These are phyloP conservation scores for Pulicaria dysenterica DNA, from an alignment of 129 eudicot genomes.

Conservation along the genomic window DNA sequence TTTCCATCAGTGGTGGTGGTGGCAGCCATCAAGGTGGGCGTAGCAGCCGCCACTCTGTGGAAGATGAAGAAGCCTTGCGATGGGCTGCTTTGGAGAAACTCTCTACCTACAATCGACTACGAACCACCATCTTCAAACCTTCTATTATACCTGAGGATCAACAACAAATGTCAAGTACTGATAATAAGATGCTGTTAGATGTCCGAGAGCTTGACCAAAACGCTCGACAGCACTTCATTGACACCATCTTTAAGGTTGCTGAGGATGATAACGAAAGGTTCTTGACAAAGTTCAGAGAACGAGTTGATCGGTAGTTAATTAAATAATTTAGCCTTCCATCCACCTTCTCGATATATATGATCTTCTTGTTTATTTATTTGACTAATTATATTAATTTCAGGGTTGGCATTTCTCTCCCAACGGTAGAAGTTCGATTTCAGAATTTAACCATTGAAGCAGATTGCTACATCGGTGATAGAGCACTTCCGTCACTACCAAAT, in stretches of 20 bases:
- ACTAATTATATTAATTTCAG: slow-evolving; percentile 33
- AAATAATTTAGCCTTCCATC: slow-evolving; percentile 20
- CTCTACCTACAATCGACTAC: slow-evolving; percentile 41
- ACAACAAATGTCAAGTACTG: slow-evolving; percentile 15
- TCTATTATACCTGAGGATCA: slow-evolving; percentile 21
- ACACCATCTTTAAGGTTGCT: slow-evolving; percentile 50
- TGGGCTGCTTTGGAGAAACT: slow-evolving; percentile 58
- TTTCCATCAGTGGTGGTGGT: not conserved
- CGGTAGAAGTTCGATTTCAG: slow-evolving; percentile 62
- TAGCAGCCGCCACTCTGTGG: slow-evolving; percentile 11
- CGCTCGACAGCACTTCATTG: slow-evolving; percentile 46
- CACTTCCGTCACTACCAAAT: slow-evolving; percentile 48
- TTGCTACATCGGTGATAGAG: slow-evolving; percentile 57
- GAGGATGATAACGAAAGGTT: slow-evolving; percentile 67
- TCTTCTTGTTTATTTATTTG: not conserved
- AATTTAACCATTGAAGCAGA: slow-evolving; percentile 60
- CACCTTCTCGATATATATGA: not conserved
- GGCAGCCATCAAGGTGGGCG: not conserved
- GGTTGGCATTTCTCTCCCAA: slow-evolving; percentile 63
- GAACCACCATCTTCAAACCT: slow-evolving; percentile 41
- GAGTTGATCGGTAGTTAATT: slow-evolving; percentile 48
- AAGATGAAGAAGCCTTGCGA: slow-evolving; percentile 49
- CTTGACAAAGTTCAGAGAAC: slow-evolving; percentile 47
- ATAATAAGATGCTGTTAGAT: slow-evolving; percentile 39
- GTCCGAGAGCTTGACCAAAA: slow-evolving; percentile 26